These are phyloP conservation scores for Ciborinia camelliae DNA, from an alignment of 2,329 filamentous ascomycete species.

Conservation along the genomic window DNA sequence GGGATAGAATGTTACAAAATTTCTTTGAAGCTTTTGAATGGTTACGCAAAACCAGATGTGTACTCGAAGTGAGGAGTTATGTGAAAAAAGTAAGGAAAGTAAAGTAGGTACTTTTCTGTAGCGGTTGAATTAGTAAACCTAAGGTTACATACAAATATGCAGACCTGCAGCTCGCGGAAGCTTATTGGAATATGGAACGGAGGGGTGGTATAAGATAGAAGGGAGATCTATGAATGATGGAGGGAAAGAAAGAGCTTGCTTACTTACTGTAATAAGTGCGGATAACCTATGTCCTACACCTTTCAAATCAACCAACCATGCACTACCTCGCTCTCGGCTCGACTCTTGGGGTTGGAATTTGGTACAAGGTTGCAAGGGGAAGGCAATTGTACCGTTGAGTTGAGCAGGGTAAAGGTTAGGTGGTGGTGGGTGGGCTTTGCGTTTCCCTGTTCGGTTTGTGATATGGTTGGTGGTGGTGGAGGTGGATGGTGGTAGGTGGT, in stretches of 20 bases:
- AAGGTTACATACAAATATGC: constrained; percentile 1
- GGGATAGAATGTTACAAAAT: constrained; percentile 7
- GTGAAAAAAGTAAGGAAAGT: not conserved
- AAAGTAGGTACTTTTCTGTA: not conserved
- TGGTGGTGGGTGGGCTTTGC: not conserved
- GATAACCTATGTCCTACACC: not conserved
- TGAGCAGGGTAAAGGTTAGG: not conserved
- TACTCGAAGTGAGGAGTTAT: not conserved
- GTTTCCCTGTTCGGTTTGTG: not conserved
- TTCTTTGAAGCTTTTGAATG: not conserved
- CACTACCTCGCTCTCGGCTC: constrained; percentile 1
- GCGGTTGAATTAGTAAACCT: not conserved
- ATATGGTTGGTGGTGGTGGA: no score
- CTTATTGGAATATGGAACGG: not conserved
- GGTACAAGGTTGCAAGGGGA: constrained; percentile 5
- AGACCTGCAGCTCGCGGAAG: not conserved
- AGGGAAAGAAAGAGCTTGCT: not conserved
- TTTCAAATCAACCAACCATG: not conserved
- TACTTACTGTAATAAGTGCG: not conserved
- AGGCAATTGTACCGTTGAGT: not conserved
- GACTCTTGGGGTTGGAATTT: constrained; percentile 3
- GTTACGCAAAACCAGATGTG: constrained; percentile 3
- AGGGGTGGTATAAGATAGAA: constrained; percentile 1
- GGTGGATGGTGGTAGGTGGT: no score
- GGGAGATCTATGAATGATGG: not conserved